Evolutionary conservation across 805 yeast species (phyloP).

Genomic region (Saccharomycopsis amapae): DNA sequence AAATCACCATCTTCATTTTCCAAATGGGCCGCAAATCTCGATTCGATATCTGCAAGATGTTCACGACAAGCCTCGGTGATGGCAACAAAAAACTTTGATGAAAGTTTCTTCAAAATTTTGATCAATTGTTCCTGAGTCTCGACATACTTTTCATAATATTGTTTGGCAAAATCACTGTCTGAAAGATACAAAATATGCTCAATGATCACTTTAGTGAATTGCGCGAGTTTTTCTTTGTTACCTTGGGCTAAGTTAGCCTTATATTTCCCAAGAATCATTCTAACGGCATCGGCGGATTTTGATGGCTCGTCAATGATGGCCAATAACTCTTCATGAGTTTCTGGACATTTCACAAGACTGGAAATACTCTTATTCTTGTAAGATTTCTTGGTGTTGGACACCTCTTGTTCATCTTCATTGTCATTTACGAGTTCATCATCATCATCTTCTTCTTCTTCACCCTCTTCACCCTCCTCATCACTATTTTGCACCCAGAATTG

Average conservation of each 20-base stretch:
- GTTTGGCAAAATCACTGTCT: constrained; percentile 30
- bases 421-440: constrained; percentile 34
- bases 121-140: constrained; percentile 38
- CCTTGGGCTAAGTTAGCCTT: constrained; percentile 79
- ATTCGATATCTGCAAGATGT: constrained; percentile 49
- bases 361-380: constrained; percentile 10
- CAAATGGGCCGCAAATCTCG: constrained; percentile 34
- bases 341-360: constrained; percentile 38
- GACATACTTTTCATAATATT: constrained; percentile 31
- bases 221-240: constrained; percentile 65
- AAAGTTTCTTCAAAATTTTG: constrained; percentile 44
- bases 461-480: constrained; percentile 39
- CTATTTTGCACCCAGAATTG: constrained; percentile 60
- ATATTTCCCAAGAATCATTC: constrained; percentile 49
- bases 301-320: constrained; percentile 31
- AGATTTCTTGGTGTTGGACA: constrained; percentile 28
- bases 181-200: constrained; percentile 52
- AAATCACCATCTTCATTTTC: constrained; percentile 27
- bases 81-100: constrained; percentile 57
- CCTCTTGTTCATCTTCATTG: constrained; percentile 31
- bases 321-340: constrained; percentile 37
- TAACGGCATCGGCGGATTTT: constrained; percentile 41
- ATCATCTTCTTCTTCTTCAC: constrained; percentile 30
- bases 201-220: constrained; percentile 54
- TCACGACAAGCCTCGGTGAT: constrained; percentile 58